phyloP scores from a whole-genome alignment of 2,329 filamentous ascomycete genomes.

The Aspergillus eucalypticola region DNA sequence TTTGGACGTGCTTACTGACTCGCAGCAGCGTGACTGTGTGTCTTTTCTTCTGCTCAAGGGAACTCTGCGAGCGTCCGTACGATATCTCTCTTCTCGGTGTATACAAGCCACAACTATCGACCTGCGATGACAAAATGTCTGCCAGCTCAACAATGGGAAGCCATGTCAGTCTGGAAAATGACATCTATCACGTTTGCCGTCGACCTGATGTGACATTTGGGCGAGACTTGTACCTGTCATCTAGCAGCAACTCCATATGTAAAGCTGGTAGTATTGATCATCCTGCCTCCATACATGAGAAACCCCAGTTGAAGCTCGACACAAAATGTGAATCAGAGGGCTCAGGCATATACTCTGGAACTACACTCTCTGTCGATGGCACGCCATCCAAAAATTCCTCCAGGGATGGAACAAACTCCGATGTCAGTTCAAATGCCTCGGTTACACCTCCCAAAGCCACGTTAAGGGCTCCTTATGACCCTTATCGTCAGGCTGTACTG shows the following conservation, averaged over 20 bases:
- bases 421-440: conserved; percentile 31
- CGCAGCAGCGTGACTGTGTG: conserved; percentile 35
- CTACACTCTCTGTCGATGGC: conserved; percentile 28
- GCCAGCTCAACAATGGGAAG: conserved; percentile 39
- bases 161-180: conserved; percentile 38
- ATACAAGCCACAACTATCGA: conserved; percentile 26
- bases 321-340: conserved; percentile 29
- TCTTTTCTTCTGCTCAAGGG: conserved; percentile 39
- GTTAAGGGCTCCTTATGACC: conserved; percentile 23
- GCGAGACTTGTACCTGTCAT: conserved; percentile 26
- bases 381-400: conserved; percentile 18
- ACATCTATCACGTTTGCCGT: conserved; percentile 41
- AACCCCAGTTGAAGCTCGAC: conserved; percentile 34
- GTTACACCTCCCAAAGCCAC: conserved; percentile 34
- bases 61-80: conserved; percentile 41
- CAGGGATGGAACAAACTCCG: conserved; percentile 19
- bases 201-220: conserved; percentile 35
- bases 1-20: background rate
- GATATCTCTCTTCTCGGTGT: conserved; percentile 41
- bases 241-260: conserved; percentile 24
- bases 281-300: conserved; percentile 31
- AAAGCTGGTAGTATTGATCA: conserved; percentile 35
- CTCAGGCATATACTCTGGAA: conserved; percentile 33
- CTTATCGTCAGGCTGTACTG: conserved; percentile 14
- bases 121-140: conserved; percentile 32